Evolutionary conservation across 2,329 filamentous ascomycete species (phyloP).

Genomic region (Arthrinium phaeospermum): DNA sequence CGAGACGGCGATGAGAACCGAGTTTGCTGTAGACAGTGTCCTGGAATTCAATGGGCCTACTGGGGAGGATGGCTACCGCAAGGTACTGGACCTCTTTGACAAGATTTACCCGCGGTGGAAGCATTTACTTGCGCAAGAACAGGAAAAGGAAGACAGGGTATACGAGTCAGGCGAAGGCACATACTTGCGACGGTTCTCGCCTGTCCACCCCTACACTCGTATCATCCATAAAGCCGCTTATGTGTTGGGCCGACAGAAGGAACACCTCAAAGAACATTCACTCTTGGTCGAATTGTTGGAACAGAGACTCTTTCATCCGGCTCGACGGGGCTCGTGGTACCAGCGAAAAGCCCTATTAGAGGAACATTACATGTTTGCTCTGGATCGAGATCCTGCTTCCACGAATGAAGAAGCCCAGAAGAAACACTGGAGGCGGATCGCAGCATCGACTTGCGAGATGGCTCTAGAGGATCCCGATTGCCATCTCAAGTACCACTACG

Average conservation of each 20-base stretch:
- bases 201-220: conserved; percentile 90
- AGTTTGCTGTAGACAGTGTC: conserved; percentile 80
- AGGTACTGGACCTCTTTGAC: conserved; percentile 75
- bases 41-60: conserved; percentile 80
- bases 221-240: conserved; percentile 88
- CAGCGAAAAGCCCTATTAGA: conserved; percentile 93
- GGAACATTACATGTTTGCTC: conserved; percentile 87
- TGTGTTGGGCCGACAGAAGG: conserved; percentile 81
- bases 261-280: conserved; percentile 77
- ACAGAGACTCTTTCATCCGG: conserved; percentile 84
- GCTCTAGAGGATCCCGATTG: conserved; percentile 88
- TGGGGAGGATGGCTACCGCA: conserved; percentile 67
- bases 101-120: conserved; percentile 83
- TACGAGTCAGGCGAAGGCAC: conserved; percentile 86
- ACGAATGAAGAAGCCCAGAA: conserved; percentile 62
- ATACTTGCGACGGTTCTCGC: conserved; percentile 88
- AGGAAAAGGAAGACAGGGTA: conserved; percentile 74
- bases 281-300: conserved; percentile 76
- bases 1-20: conserved; percentile 81
- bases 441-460: conserved; percentile 80
- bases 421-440: conserved; percentile 80
- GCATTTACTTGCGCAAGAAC: conserved; percentile 72
- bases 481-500: conserved; percentile 91
- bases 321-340: conserved; percentile 90
- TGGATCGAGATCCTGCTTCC: conserved; percentile 51